These are phyloP conservation scores for Neolentinus lepideus DNA, from an alignment of 1,284 basidiomycete species.

Conservation along the genomic window DNA sequence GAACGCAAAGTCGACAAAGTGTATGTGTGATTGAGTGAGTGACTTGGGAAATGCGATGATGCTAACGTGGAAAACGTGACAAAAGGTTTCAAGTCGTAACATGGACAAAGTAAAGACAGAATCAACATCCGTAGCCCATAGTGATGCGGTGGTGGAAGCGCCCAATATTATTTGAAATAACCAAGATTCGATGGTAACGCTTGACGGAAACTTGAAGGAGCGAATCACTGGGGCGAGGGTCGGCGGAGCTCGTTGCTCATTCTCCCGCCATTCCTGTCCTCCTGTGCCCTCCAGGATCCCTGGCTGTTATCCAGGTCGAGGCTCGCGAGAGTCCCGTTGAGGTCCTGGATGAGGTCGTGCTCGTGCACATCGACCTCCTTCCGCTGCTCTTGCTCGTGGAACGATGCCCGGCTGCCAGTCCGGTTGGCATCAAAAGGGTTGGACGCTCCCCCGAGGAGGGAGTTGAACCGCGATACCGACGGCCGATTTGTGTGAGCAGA, in stretches of 20 bases:
- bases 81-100: neutral
- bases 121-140: neutral
- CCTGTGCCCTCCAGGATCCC: constrained; percentile 12
- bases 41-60: neutral
- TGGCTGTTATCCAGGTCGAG: constrained; percentile 46
- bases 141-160: neutral
- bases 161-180: neutral
- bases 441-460: constrained; percentile 27
- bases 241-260: neutral
- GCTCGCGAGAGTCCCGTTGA: constrained; percentile 71
- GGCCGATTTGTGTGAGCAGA: constrained; percentile 27
- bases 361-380: constrained; percentile 22
- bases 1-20: neutral
- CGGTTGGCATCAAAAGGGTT: neutral
- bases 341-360: constrained; percentile 51
- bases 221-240: neutral
- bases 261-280: neutral
- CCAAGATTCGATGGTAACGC: neutral
- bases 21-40: neutral
- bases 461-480: constrained; percentile 34
- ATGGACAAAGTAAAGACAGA: constrained; percentile 1
- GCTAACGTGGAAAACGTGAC: constrained; percentile 1
- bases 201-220: neutral
- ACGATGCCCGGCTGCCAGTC: constrained; percentile 35
- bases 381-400: constrained; percentile 15